phyloP scores from a whole-genome alignment of 2,329 filamentous ascomycete genomes.

The Thielaviopsis populi region DNA sequence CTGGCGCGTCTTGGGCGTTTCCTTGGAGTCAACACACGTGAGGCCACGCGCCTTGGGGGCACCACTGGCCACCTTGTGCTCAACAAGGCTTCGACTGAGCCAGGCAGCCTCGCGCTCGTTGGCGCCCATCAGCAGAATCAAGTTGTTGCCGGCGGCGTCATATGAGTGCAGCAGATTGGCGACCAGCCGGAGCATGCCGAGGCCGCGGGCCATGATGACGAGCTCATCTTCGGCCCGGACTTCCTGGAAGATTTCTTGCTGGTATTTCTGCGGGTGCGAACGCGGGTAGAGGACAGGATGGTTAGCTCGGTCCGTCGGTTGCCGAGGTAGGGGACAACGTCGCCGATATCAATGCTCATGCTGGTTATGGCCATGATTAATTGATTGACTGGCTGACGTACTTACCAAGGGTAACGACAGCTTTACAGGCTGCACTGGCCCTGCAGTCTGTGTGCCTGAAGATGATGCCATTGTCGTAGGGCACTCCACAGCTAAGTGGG shows the following conservation, averaged over 20 bases:
- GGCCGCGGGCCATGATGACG: conserved; percentile 76
- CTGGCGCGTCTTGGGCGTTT: conserved; percentile 76
- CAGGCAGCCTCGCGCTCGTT: conserved; percentile 89
- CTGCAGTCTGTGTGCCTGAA: neutral
- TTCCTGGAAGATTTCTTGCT: conserved; percentile 88
- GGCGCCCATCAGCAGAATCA: conserved; percentile 77
- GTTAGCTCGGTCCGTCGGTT: neutral
- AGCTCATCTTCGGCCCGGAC: conserved; percentile 84
- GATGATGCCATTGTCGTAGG: neutral
- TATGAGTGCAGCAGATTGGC: conserved; percentile 96
- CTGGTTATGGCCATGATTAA: neutral
- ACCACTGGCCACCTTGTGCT: conserved; percentile 76
- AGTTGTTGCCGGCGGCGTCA: conserved; percentile 86
- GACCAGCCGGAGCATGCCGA: conserved; percentile 79
- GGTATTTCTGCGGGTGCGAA: conserved; percentile 52
- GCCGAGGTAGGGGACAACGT: neutral
- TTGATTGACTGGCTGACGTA: no score
- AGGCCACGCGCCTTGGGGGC: conserved; percentile 57
- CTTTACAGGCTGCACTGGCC: conserved; percentile 44
- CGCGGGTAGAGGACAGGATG: neutral
- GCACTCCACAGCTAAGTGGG: neutral
- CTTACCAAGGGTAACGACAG: conserved; percentile 60
- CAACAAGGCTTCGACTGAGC: conserved; percentile 90
- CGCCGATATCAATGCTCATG: neutral
- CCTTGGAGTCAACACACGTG: conserved; percentile 86